These are phyloP conservation scores for Plasmodium gallinaceum DNA, from an alignment of 169 alveolate species.

Conservation along the genomic window DNA sequence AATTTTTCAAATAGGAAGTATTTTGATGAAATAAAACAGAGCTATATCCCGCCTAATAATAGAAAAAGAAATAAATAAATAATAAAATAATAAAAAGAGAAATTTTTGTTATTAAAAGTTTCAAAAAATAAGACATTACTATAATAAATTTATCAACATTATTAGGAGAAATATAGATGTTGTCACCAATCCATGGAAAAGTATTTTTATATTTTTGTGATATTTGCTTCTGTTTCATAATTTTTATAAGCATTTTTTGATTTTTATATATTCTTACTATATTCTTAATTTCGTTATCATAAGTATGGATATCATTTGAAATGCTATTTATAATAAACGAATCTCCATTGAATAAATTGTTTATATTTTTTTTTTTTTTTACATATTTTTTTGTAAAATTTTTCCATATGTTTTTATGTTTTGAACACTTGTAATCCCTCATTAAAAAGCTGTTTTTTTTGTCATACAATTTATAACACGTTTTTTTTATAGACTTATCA, in stretches of 20 bases:
- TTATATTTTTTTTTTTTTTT: conserved; percentile 22
- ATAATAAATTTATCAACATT: conserved; percentile 26
- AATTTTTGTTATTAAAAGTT: not conserved
- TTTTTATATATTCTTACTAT: conserved; percentile 35
- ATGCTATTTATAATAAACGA: conserved; percentile 29
- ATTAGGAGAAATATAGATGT: conserved; percentile 33
- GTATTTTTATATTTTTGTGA: conserved; percentile 30
- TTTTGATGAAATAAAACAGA: conserved; percentile 51
- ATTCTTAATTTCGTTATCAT: conserved; percentile 33
- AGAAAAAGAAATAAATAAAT: not conserved
- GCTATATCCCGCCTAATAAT: conserved; percentile 49
- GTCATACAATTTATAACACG: conserved; percentile 36
- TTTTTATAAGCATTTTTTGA: conserved; percentile 40
- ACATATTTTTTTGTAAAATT: conserved; percentile 43
- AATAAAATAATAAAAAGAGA: not conserved
- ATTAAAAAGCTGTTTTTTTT: conserved; percentile 35
- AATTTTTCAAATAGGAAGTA: conserved; percentile 54
- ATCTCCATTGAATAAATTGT: conserved; percentile 13
- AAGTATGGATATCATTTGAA: conserved; percentile 34
- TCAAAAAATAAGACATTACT: conserved; percentile 12
- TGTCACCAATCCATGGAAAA: conserved; percentile 71
- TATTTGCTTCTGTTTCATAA: conserved; percentile 20
- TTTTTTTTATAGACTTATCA: conserved; percentile 18
- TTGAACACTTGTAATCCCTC: conserved; percentile 64
- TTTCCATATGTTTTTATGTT: conserved; percentile 38